Conservation (phyloP, 441 rosid species). For the Aleurites moluccanus region DNA sequence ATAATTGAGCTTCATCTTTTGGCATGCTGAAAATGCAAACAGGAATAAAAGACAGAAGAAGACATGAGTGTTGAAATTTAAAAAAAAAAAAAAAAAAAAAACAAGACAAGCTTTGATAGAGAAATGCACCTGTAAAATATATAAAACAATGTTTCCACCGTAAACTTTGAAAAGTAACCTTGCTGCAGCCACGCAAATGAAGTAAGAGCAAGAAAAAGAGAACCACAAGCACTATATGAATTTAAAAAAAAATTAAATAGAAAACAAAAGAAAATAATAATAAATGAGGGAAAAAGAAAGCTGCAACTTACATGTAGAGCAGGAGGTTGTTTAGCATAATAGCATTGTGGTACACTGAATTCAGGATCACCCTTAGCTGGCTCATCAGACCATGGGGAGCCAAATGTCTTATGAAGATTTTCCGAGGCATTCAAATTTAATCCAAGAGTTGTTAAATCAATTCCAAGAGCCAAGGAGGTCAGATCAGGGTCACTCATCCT, state of each 20-base stretch:
- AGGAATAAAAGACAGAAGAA: conserved; percentile 11
- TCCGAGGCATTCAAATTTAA: conserved; percentile 84
- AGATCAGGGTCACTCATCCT: conserved; percentile 83
- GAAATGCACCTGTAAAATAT: conserved; percentile 78
- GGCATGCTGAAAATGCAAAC: conserved; percentile 69
- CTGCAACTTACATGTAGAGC: conserved; percentile 58
- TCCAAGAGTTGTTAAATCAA: conserved; percentile 88
- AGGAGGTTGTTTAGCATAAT: conserved; percentile 73
- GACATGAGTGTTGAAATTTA: conserved; percentile 1
- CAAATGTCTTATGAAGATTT: conserved; percentile 85
- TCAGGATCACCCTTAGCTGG: conserved; percentile 92
- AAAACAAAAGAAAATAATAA: neutral
- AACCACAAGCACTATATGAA: neutral
- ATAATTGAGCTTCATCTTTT: conserved; percentile 91
- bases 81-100: neutral
- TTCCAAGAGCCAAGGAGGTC: conserved; percentile 89
- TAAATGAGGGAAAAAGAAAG: conserved; percentile 19
- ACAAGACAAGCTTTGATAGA: conserved; percentile 11
- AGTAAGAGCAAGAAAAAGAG: neutral
- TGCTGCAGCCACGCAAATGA: conserved; percentile 58
- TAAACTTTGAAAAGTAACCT: conserved; percentile 72
- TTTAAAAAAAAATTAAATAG: neutral
- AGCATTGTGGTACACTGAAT: conserved; percentile 85
- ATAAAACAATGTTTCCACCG: conserved; percentile 70
- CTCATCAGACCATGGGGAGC: conserved; percentile 97